A percentile compares a stretch with the other conserved stretches of the same genome.
Conservation (phyloP, 495 filamentous ascomycete species). For the Pyrenula aspistea region DNA sequence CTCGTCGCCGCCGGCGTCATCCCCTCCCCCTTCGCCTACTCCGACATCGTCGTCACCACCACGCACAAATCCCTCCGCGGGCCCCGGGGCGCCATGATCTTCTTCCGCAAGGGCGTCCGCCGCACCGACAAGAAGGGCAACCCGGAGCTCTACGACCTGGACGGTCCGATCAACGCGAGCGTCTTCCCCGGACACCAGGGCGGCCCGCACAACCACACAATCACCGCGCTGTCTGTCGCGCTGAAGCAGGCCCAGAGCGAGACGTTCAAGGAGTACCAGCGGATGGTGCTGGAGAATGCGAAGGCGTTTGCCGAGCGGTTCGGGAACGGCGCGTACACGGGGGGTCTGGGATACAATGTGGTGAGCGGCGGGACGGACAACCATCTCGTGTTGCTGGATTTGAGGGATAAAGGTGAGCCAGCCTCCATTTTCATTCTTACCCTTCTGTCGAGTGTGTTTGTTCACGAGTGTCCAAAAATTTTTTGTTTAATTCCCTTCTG, state of each 20-base stretch:
- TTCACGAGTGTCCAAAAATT: too few relatives aligned
- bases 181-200: constrained; percentile 99
- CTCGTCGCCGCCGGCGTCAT: constrained; percentile 85
- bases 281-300: constrained; percentile 76
- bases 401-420: constrained; percentile 28
- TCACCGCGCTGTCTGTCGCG: constrained; percentile 87
- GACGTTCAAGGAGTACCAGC: constrained; percentile 86
- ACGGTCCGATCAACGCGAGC: constrained; percentile 86
- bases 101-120: constrained; percentile 86
- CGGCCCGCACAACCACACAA: constrained; percentile 97
- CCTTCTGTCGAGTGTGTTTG: too few relatives aligned
- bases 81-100: constrained; percentile 94
- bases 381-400: constrained; percentile 88
- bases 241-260: constrained; percentile 80
- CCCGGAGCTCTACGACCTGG: constrained; percentile 77
- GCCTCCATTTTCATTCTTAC: background rate
- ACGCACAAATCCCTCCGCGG: constrained; percentile 95
- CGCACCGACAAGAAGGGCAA: constrained; percentile 80
- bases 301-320: constrained; percentile 70
- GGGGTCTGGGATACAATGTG: constrained; percentile 76
- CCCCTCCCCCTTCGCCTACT: constrained; percentile 75
- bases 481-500: too few relatives aligned
- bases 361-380: constrained; percentile 94
- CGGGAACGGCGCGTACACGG: constrained; percentile 57
- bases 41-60: constrained; percentile 96